Conservation (phyloP, 371 early-diverging fungal genomes). For the Zopfochytrium polystomum region DNA sequence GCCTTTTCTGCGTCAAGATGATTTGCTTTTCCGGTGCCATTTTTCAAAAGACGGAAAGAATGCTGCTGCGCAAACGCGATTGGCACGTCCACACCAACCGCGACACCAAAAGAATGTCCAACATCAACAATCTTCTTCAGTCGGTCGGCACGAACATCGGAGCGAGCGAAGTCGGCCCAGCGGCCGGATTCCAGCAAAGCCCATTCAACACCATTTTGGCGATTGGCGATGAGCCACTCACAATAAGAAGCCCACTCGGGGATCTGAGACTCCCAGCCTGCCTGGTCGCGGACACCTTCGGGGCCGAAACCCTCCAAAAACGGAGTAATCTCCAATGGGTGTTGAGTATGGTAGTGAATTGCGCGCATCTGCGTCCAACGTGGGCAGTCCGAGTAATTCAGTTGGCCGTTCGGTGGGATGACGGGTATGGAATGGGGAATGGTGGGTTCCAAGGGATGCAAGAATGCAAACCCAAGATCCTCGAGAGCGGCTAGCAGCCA, state of each 20-base stretch:
- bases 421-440: too few relatives aligned
- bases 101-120: constrained; percentile 15
- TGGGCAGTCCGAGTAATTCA: constrained; percentile 6
- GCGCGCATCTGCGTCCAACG: constrained; percentile 21
- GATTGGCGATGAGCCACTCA: constrained; percentile 28
- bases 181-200: constrained; percentile 17
- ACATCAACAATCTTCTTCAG: constrained; percentile 18
- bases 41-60: constrained; percentile 21
- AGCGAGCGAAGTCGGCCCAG: constrained; percentile 16
- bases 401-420: constrained; percentile 5
- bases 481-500: too few relatives aligned
- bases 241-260: constrained; percentile 16
- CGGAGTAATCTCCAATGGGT: constrained; percentile 22
- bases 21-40: not conserved
- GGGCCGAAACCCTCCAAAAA: constrained; percentile 25
- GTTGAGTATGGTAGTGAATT: constrained; percentile 31
- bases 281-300: constrained; percentile 2
- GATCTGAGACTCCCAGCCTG: constrained; percentile 22
- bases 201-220: constrained; percentile 26
- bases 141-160: constrained; percentile 12
- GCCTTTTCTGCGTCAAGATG: constrained; percentile 16
- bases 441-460: constrained; percentile 25
- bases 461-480: constrained; percentile 27
- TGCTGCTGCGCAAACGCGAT: constrained; percentile 32
- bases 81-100: constrained; percentile 24